Evolutionary conservation across 225 moss, liverwort and hornwort genomes (phyloP).

Genomic region (Anthoceros angustus): DNA sequence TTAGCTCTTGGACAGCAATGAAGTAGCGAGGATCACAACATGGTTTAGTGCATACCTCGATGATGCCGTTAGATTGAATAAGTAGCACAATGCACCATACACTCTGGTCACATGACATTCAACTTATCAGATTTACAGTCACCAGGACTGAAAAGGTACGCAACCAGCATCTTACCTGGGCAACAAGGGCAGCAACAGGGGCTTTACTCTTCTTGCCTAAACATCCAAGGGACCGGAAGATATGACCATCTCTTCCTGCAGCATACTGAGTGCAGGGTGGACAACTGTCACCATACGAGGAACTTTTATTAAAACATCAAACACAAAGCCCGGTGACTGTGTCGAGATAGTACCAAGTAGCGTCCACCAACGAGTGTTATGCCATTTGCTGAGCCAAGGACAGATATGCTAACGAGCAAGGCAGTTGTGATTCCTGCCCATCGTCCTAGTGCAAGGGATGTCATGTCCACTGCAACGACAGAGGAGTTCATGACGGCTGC

Average conservation of each 20-base stretch:
- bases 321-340: neutral
- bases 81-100: constrained; percentile 41
- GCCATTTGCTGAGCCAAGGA: constrained; percentile 56
- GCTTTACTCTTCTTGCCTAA: constrained; percentile 25
- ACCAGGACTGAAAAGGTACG: neutral
- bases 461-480: constrained; percentile 56
- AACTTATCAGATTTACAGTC: neutral
- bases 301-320: neutral
- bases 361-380: constrained; percentile 53
- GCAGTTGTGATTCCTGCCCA: constrained; percentile 43
- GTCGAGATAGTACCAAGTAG: constrained; percentile 37
- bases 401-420: constrained; percentile 46
- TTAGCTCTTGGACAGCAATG: neutral
- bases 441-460: constrained; percentile 35
- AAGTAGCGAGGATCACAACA: neutral
- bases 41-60: constrained; percentile 24
- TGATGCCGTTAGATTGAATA: constrained; percentile 42
- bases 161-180: constrained; percentile 29
- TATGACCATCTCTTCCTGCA: constrained; percentile 59
- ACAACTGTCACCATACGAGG: neutral
- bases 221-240: constrained; percentile 30
- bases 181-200: constrained; percentile 40
- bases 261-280: constrained; percentile 25
- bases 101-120: constrained; percentile 23
- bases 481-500: constrained; percentile 53